phyloP scores from a whole-genome alignment of 345 rosid species.

The Erodium maritimum region DNA sequence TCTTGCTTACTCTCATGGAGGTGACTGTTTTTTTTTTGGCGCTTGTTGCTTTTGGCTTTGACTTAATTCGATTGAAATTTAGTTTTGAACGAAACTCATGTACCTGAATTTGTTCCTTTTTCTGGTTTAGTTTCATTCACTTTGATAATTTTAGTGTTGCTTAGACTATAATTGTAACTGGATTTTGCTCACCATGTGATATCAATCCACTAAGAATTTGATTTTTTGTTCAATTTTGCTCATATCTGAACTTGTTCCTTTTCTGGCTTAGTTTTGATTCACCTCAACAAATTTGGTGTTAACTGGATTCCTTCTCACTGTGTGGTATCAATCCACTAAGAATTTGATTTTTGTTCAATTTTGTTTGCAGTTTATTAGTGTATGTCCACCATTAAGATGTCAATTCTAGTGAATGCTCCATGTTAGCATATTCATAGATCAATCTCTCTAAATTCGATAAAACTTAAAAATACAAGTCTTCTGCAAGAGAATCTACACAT shows the following conservation, averaged over 20 bases:
- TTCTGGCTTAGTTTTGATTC: too few relatives aligned
- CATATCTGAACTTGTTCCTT: too few relatives aligned
- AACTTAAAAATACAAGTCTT: too few relatives aligned
- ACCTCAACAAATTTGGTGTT: too few relatives aligned
- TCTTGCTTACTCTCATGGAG: conserved; percentile 98
- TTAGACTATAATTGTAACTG: not conserved
- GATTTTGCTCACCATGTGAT: too few relatives aligned
- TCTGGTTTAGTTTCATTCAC: not conserved
- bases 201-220: too few relatives aligned
- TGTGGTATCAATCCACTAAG: too few relatives aligned
- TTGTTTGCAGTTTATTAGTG: not conserved
- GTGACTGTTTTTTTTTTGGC: conserved; percentile 22
- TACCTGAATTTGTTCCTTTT: not conserved
- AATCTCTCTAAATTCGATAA: not conserved
- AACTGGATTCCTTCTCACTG: too few relatives aligned
- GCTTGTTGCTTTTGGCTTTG: not conserved
- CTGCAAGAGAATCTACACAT: too few relatives aligned
- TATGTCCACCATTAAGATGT: not conserved
- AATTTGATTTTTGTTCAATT: too few relatives aligned
- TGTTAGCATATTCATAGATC: not conserved
- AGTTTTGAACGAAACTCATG: not conserved
- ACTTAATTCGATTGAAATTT: not conserved
- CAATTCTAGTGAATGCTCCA: not conserved
- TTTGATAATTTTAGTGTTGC: not conserved
- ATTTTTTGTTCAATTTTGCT: too few relatives aligned